These are phyloP conservation scores for Podospora fimiseda DNA, from an alignment of 495 filamentous ascomycete genomes.

Conservation along the genomic window DNA sequence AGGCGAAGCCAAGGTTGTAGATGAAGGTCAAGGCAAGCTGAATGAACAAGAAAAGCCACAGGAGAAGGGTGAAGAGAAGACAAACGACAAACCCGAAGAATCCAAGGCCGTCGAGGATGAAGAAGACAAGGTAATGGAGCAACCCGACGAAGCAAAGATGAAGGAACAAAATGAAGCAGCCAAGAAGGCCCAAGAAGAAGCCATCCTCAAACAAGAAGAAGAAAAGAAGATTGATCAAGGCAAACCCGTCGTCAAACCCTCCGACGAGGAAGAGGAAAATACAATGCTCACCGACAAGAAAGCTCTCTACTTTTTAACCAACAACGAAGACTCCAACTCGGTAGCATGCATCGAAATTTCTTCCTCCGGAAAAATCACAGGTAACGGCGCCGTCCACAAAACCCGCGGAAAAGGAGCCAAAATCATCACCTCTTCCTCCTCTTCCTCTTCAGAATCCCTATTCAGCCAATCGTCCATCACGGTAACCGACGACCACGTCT, in stretches of 20 bases:
- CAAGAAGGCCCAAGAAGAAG: neutral
- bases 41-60: neutral
- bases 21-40: neutral
- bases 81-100: neutral
- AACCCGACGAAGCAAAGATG: neutral
- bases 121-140: neutral
- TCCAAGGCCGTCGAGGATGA: neutral
- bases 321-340: constrained; percentile 44
- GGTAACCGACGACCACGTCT: constrained; percentile 40
- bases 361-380: constrained; percentile 37
- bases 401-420: constrained; percentile 37
- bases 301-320: constrained; percentile 49
- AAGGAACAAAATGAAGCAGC: neutral
- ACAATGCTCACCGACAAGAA: constrained; percentile 15
- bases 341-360: constrained; percentile 43
- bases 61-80: neutral
- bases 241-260: neutral
- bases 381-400: constrained; percentile 24
- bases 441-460: constrained; percentile 46
- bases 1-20: neutral
- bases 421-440: too few relatives aligned
- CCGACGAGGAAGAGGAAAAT: neutral
- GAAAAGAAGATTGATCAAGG: neutral
- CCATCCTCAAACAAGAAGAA: neutral
- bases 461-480: constrained; percentile 45